A percentile compares a stretch with the other conserved stretches of the same genome.
Evolutionary conservation across 2,329 filamentous ascomycete species (phyloP).

Genomic region (Cladosporium sp.): DNA sequence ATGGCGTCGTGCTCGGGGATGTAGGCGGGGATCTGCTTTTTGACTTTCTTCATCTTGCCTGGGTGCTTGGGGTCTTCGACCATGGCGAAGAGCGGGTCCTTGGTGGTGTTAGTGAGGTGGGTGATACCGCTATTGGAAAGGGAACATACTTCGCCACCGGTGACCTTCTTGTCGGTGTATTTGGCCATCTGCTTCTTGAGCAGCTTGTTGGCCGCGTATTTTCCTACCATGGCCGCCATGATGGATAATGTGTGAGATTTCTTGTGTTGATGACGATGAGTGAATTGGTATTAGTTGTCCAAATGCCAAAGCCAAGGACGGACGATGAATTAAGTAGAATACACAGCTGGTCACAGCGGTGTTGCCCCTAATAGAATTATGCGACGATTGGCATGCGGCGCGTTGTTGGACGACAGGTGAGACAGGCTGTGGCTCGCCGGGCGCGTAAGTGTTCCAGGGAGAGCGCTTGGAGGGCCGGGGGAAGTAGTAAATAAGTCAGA

Average conservation of each 20-base stretch:
- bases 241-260: conserved; percentile 17
- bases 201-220: conserved; percentile 53
- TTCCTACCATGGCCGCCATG: conserved; percentile 50
- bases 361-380: conserved; percentile 15
- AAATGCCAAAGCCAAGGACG: neutral
- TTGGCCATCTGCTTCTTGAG: conserved; percentile 49
- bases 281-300: neutral
- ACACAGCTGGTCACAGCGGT: conserved; percentile 5
- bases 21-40: conserved; percentile 80
- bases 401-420: conserved; percentile 5
- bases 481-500: neutral
- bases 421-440: conserved; percentile 13
- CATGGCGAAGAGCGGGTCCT: conserved; percentile 90
- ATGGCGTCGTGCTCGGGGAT: conserved; percentile 79
- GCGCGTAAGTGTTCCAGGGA: conserved; percentile 15
- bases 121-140: neutral
- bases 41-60: conserved; percentile 76
- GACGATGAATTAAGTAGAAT: neutral
- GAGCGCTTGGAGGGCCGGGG: neutral
- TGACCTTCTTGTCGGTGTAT: conserved; percentile 46
- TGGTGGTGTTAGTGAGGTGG: conserved; percentile 21
- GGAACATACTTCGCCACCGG: conserved; percentile 42
- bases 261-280: neutral
- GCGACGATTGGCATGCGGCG: conserved; percentile 18
- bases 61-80: conserved; percentile 72